Evolutionary conservation across 805 yeast genomes (phyloP).

Genomic region (Allodekkera sacchari): DNA sequence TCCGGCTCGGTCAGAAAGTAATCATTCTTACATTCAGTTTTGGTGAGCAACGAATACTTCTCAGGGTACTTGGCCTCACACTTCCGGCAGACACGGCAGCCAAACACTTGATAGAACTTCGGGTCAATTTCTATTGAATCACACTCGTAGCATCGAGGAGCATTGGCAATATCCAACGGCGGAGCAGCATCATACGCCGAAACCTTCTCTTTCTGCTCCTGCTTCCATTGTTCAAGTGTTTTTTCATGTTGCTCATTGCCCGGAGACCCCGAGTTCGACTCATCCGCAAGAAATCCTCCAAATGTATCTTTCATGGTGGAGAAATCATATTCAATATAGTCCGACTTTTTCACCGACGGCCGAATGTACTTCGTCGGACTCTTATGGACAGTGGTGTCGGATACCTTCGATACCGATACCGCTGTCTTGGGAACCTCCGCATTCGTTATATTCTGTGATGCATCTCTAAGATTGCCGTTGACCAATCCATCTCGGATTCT

Average conservation of each 20-base stretch:
- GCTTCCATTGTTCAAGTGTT: constrained; percentile 48
- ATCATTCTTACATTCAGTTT: constrained; percentile 92
- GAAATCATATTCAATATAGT: constrained; percentile 79
- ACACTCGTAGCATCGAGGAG: constrained; percentile 83
- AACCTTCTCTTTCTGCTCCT: constrained; percentile 33
- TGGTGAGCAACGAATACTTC: constrained; percentile 83
- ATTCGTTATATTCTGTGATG: constrained; percentile 9
- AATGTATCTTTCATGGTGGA: constrained; percentile 81
- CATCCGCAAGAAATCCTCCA: constrained; percentile 72
- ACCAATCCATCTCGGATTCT: constrained; percentile 7
- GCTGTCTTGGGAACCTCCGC: constrained; percentile 4
- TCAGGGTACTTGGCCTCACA: constrained; percentile 74
- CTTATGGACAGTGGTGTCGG: too few relatives aligned
- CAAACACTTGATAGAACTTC: constrained; percentile 59
- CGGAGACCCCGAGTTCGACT: constrained; percentile 12
- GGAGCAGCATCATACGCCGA: constrained; percentile 43
- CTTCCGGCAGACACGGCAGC: constrained; percentile 66
- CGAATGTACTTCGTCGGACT: constrained; percentile 23
- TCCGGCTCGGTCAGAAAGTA: constrained; percentile 93
- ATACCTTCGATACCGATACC: too few relatives aligned
- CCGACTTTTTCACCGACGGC: constrained; percentile 48
- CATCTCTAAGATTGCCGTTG: constrained; percentile 14
- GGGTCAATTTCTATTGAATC: constrained; percentile 73
- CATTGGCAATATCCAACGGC: constrained; percentile 60
- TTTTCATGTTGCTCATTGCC: constrained; percentile 24